Conservation (phyloP, 495 filamentous ascomycete genomes). For the Xylaria castorea region DNA sequence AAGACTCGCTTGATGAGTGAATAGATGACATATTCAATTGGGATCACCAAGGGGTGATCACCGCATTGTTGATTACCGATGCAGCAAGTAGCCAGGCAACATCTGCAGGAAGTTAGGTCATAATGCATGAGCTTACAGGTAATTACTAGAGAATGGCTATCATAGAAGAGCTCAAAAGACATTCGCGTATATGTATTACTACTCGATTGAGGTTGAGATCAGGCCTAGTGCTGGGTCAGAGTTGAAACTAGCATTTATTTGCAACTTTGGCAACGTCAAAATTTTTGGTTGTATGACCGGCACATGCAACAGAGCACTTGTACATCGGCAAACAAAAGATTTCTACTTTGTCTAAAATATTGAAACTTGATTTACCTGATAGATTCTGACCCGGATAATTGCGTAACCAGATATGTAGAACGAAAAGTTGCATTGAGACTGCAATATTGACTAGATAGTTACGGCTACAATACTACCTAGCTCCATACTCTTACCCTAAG, state of each 20-base stretch:
- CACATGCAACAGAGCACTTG: not conserved
- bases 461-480: no score
- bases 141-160: not conserved
- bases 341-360: no score
- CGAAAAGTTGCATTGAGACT: not conserved
- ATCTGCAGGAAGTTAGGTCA: not conserved
- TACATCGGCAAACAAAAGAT: no score
- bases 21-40: conserved; percentile 9
- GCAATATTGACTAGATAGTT: not conserved
- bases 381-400: no score
- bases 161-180: not conserved
- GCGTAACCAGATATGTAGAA: no score
- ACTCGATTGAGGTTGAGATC: not conserved
- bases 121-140: not conserved
- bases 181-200: not conserved
- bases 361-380: no score
- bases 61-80: not conserved
- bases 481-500: not conserved
- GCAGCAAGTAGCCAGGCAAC: not conserved
- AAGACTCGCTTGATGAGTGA: conserved; percentile 10
- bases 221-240: not conserved
- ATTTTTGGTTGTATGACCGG: not conserved
- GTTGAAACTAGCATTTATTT: not conserved
- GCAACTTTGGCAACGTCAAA: not conserved
- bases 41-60: not conserved